Percentiles rank a stretch among this genome's conserved stretches.
Conservation (phyloP, 1,139 yeast species). For the Casaregolazyma lundiana region DNA sequence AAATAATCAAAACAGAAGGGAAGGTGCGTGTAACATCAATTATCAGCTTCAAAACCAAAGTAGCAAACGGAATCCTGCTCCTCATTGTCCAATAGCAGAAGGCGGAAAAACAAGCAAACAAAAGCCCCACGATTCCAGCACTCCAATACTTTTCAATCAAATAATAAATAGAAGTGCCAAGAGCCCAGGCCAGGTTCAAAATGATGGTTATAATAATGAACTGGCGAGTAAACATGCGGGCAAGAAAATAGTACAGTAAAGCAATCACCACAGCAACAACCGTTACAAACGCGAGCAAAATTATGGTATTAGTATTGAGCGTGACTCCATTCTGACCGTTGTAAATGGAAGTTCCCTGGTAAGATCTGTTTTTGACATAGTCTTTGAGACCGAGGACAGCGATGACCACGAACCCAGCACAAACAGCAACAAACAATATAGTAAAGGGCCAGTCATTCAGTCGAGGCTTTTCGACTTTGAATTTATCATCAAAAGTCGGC, state of each 20-base stretch:
- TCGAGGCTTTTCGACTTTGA: conserved; percentile 59
- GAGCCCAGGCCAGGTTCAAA: conserved; percentile 60
- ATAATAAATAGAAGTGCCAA: conserved; percentile 74
- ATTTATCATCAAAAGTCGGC: conserved; percentile 59
- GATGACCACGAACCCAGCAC: conserved; percentile 66
- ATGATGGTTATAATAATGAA: conserved; percentile 71
- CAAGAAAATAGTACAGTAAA: conserved; percentile 50
- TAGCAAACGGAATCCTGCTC: conserved; percentile 65
- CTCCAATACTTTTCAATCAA: conserved; percentile 57
- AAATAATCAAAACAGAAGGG: conserved; percentile 63
- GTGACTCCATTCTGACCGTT: conserved; percentile 50
- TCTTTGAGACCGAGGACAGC: conserved; percentile 67
- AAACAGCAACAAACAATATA: conserved; percentile 54
- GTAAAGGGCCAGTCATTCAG: conserved; percentile 58
- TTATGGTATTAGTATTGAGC: conserved; percentile 66
- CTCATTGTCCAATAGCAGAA: conserved; percentile 74
- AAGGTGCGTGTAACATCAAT: conserved; percentile 70
- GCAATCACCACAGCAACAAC: conserved; percentile 61
- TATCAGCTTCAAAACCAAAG: conserved; percentile 63
- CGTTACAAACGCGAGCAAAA: conserved; percentile 63
- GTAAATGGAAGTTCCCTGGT: conserved; percentile 67
- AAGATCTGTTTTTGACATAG: conserved; percentile 50
- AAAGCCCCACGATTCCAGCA: conserved; percentile 69
- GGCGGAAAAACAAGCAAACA: conserved; percentile 50
- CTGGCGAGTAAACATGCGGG: conserved; percentile 57